A percentile compares a stretch with the other conserved stretches of the same genome.
Evolutionary conservation across 1,284 basidiomycete species (phyloP).

Genomic region (Ceratobasidium theobromae): DNA sequence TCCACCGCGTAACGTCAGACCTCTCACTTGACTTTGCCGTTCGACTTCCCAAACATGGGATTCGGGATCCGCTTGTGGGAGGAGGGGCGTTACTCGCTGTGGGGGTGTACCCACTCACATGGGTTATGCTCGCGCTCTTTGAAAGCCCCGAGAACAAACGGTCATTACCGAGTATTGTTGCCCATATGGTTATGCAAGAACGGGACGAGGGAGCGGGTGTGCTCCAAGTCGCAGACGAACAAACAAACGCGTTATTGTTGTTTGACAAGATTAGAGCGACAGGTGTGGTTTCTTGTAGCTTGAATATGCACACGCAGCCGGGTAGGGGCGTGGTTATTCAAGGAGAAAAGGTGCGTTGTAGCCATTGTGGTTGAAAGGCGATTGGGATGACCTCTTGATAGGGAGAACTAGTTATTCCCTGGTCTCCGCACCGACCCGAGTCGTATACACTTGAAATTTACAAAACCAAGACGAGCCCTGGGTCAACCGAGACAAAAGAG

Average conservation of each 20-base stretch:
- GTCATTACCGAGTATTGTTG: conserved; percentile 42
- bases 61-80: conserved; percentile 50
- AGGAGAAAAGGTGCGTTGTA: conserved; percentile 25
- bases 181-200: conserved; percentile 41
- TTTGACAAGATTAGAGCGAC: conserved; percentile 46
- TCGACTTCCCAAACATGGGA: conserved; percentile 40
- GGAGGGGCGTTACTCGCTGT: conserved; percentile 53
- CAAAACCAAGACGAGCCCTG: conserved; percentile 38
- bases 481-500: conserved; percentile 35
- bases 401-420: conserved; percentile 37
- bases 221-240: conserved; percentile 44
- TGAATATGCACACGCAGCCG: conserved; percentile 35
- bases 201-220: not conserved
- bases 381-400: not conserved
- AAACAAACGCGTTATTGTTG: conserved; percentile 46
- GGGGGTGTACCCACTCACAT: conserved; percentile 47
- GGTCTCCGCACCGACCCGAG: conserved; percentile 37
- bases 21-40: conserved; percentile 36
- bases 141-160: conserved; percentile 44
- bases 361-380: not conserved
- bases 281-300: conserved; percentile 35
- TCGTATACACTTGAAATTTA: conserved; percentile 39
- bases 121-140: conserved; percentile 47
- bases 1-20: conserved; percentile 37
- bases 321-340: conserved; percentile 25